Evolutionary conservation across 2,329 filamentous ascomycete genomes (phyloP).

Genomic region (Ilyonectria sp.): DNA sequence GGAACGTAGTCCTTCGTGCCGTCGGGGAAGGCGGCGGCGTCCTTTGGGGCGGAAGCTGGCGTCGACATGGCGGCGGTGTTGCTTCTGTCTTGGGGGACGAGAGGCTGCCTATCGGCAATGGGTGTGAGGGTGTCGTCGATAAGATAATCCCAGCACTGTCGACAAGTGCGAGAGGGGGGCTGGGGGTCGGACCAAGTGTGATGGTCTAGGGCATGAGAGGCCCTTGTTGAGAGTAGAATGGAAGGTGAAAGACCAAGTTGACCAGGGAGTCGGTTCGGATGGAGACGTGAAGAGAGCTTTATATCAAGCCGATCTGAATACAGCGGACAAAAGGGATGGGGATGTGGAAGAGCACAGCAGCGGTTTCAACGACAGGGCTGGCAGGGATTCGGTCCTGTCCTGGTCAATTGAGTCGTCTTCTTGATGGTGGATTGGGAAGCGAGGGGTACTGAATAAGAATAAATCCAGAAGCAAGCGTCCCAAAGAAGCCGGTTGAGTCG

Average conservation of each 20-base stretch:
- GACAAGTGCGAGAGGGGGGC: not conserved
- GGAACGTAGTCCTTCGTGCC: slow-evolving; percentile 71
- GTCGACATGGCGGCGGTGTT: slow-evolving; percentile 52
- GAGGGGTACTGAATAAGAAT: not conserved
- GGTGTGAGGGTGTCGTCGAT: not conserved
- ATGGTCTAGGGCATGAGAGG: not conserved
- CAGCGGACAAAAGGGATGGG: slow-evolving; percentile 7
- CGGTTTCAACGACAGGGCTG: not conserved
- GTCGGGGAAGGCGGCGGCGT: slow-evolving; percentile 63
- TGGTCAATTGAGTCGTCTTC: not conserved
- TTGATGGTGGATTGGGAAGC: not conserved
- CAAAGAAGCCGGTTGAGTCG: not conserved
- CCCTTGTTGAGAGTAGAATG: not conserved
- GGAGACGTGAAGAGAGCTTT: not conserved
- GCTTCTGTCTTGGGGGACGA: slow-evolving; percentile 25
- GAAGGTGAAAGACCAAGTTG: not conserved
- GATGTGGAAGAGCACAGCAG: not conserved
- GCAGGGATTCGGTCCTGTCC: not conserved
- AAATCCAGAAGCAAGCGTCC: not conserved
- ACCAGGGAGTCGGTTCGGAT: not conserved
- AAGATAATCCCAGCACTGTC: not conserved
- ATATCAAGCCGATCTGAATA: not conserved
- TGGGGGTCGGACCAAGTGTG: not conserved
- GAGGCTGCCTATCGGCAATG: not conserved
- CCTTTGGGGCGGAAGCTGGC: slow-evolving; percentile 55